Percentiles rank a stretch among this genome's conserved stretches.
Conservation (phyloP, 768 basidiomycete species). For the Leucogyrophana mollusca region DNA sequence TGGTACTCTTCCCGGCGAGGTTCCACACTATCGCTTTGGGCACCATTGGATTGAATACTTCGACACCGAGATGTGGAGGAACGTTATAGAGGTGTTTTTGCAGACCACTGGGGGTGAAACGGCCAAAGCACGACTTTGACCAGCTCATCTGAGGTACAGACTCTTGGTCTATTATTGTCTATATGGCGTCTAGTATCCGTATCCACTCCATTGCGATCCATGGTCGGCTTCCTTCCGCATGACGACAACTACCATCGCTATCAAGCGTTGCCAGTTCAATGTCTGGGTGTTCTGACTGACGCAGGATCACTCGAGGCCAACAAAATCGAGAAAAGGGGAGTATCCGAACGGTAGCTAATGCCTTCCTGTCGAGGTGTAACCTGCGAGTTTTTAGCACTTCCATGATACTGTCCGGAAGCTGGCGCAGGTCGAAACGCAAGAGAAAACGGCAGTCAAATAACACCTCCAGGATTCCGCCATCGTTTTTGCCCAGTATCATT, state of each 20-base stretch:
- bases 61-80: slow-evolving; percentile 37
- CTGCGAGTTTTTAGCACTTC: too few relatives aligned
- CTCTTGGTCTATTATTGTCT: neutral
- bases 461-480: slow-evolving; percentile 30
- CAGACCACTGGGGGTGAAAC: neutral
- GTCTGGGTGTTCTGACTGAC: slow-evolving; percentile 16
- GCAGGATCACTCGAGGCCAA: slow-evolving; percentile 44
- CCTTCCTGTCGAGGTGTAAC: slow-evolving; percentile 8
- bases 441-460: slow-evolving; percentile 71
- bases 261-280: slow-evolving; percentile 19
- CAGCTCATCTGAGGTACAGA: too few relatives aligned
- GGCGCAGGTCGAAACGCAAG: slow-evolving; percentile 42
- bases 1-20: slow-evolving; percentile 27
- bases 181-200: slow-evolving; percentile 35
- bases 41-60: slow-evolving; percentile 50
- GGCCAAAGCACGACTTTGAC: slow-evolving; percentile 7
- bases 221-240: slow-evolving; percentile 16
- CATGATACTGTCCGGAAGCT: slow-evolving; percentile 40
- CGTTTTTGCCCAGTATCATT: too few relatives aligned
- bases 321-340: slow-evolving; percentile 43
- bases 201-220: slow-evolving; percentile 49
- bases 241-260: slow-evolving; percentile 4
- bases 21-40: slow-evolving; percentile 38
- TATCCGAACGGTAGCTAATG: slow-evolving; percentile 31
- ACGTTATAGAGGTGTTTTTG: slow-evolving; percentile 37